Evolutionary conservation across 192 early-diverging fungal genomes (phyloP), one percentile per base, ranked within the genome.

Genomic region (Dissophora ornata): DNA sequence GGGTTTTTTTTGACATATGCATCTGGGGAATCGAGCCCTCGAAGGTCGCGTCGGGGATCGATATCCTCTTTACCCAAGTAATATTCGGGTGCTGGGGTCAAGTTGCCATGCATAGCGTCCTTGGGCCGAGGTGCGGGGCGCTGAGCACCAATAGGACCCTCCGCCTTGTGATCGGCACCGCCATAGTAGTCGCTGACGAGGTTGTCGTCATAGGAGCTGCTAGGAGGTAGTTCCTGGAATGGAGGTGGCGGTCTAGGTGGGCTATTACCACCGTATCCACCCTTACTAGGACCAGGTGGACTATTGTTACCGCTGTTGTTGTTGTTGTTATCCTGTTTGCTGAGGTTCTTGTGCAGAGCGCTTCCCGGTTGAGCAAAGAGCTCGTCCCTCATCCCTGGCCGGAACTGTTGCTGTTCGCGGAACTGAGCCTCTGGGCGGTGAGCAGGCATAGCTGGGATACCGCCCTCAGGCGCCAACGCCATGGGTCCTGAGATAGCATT

Each of bases 11-110:
- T 57, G 21, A 68, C 48, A 34, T 68, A 68, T 0, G 66, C 34
- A 6, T 57, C 54, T 45, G 54, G 62, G 2, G 33, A 18, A 4
- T 62, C 51, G n/a, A 77, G 26, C 3, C 65, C 73, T 44, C 73
- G 50, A 2, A 77, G 29, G 33, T 77, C 73, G 1, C 73, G 57
- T 18, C 73, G 73, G 28, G 73, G 73, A 33, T 77, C 73, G 38
- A 67, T 67, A 21, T 77, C 73, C 34, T 67, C 73, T 36, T 77
- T 77, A 49, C 70, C 70, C 26, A 74, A 45, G 33, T 74, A 74
- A 54, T 74, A 74, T 12, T 74, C 53, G 5, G 73, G 73, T 3
- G 53, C 58, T 22, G 73, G 64, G 0, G 73, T 77, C 51, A 77
- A 9, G 64, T 77, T 77, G 18, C 73, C 73, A 11, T 62, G 73